These are phyloP conservation scores for Monosporascus sp. DNA, from an alignment of 2,329 filamentous ascomycete genomes.

Conservation along the genomic window DNA sequence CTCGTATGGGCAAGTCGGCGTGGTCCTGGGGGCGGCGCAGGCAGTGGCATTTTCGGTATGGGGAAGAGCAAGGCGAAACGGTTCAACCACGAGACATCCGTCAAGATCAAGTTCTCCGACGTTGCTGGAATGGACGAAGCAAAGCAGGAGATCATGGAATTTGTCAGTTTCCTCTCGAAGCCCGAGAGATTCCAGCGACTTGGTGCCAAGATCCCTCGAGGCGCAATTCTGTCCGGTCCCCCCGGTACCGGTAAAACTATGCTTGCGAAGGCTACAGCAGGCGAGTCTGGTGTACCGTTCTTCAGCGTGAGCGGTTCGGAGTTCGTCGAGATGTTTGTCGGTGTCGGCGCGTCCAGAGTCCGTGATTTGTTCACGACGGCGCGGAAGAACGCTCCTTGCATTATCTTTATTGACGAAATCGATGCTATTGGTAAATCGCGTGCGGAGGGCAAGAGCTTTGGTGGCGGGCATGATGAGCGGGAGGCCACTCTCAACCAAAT, in stretches of 20 bases:
- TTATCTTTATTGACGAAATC: constrained; percentile 99
- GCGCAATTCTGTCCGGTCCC: constrained; percentile 93
- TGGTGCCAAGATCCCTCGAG: constrained; percentile 94
- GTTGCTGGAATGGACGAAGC: constrained; percentile 98
- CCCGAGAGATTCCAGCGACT: constrained; percentile 89
- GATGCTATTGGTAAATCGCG: constrained; percentile 93
- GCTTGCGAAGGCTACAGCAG: constrained; percentile 93
- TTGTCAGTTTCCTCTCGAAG: constrained; percentile 93
- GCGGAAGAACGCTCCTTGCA: constrained; percentile 93
- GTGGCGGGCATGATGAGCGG: constrained; percentile 92
- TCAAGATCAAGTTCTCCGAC: constrained; percentile 96
- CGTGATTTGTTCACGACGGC: constrained; percentile 92
- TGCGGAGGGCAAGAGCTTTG: constrained; percentile 70
- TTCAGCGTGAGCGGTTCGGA: constrained; percentile 98
- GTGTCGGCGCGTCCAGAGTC: constrained; percentile 93
- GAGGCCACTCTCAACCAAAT: constrained; percentile 98
- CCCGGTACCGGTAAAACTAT: constrained; percentile 98
- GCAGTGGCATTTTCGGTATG: constrained; percentile 88
- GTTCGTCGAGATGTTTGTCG: constrained; percentile 99
- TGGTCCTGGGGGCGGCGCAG: constrained; percentile 59
- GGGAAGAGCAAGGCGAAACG: constrained; percentile 93
- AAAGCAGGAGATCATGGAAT: constrained; percentile 98
- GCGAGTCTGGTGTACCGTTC: constrained; percentile 95
- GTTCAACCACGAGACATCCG: constrained; percentile 93
- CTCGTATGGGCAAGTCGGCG: constrained; percentile 76